phyloP scores from a whole-genome alignment of 768 basidiomycete species.

The Termitomyces eurrhizus region DNA sequence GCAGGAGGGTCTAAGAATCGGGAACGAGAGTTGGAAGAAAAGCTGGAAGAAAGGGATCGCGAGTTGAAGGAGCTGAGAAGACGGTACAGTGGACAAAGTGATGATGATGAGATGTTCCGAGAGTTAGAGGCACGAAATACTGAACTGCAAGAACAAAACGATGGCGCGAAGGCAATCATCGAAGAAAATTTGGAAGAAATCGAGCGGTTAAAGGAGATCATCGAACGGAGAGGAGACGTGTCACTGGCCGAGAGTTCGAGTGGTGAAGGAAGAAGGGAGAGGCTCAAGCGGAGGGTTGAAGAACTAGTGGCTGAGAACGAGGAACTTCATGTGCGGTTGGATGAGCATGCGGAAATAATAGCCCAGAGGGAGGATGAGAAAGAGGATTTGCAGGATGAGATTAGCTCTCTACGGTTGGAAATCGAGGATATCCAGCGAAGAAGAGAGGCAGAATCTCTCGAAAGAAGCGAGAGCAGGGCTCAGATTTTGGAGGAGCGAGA shows the following conservation, averaged over 20 bases:
- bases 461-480: slow-evolving; percentile 71
- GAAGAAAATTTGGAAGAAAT: slow-evolving; percentile 87
- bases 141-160: slow-evolving; percentile 71
- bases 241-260: slow-evolving; percentile 32
- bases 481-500: slow-evolving; percentile 69
- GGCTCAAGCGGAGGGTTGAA: slow-evolving; percentile 46
- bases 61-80: slow-evolving; percentile 67
- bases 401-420: slow-evolving; percentile 59
- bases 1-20: slow-evolving; percentile 40
- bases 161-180: slow-evolving; percentile 61
- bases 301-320: slow-evolving; percentile 62
- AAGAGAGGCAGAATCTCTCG: slow-evolving; percentile 57
- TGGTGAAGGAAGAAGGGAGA: slow-evolving; percentile 36
- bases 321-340: slow-evolving; percentile 52
- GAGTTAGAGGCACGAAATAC: slow-evolving; percentile 59
- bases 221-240: slow-evolving; percentile 51
- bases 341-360: slow-evolving; percentile 56
- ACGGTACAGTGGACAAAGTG: slow-evolving; percentile 35
- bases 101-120: slow-evolving; percentile 48
- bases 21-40: slow-evolving; percentile 75
- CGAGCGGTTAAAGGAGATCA: slow-evolving; percentile 64
- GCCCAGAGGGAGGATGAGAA: slow-evolving; percentile 64
- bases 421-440: slow-evolving; percentile 63
- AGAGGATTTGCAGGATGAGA: slow-evolving; percentile 63
- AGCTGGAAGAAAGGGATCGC: slow-evolving; percentile 66